A percentile compares a stretch with the other conserved stretches of the same genome.
Evolutionary conservation across 148 eudicot genomes (phyloP).

Genomic region (Rhododendron molle): DNA sequence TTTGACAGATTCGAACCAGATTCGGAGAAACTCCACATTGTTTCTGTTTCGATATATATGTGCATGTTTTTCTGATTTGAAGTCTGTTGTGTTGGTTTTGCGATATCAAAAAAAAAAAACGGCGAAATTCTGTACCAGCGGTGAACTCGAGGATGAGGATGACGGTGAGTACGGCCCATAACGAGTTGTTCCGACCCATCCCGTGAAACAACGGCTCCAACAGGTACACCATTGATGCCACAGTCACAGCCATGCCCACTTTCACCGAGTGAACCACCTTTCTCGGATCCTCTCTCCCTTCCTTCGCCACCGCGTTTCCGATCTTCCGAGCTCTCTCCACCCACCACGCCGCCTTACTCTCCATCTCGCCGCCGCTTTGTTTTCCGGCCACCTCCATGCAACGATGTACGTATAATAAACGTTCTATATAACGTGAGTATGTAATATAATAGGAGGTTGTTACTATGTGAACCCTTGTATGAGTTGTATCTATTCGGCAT

Average conservation of each 20-base stretch:
- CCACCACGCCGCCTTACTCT: neutral
- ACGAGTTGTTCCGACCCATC: neutral
- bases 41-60: no score
- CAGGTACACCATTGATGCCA: conserved; percentile 5
- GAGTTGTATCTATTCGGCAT: no score
- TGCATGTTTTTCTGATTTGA: no score
- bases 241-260: conserved; percentile 8
- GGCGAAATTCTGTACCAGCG: conserved; percentile 5
- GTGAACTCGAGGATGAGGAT: conserved; percentile 16
- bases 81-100: no score
- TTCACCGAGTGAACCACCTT: conserved; percentile 8
- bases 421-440: no score
- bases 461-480: no score
- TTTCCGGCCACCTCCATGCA: conserved; percentile 2
- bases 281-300: conserved; percentile 6
- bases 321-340: neutral
- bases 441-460: no score
- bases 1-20: no score
- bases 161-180: conserved; percentile 16
- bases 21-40: no score
- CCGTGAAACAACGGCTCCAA: neutral
- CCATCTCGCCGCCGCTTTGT: neutral
- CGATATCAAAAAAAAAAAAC: no score
- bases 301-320: neutral
- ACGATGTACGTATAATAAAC: neutral